A percentile compares a stretch with the other conserved stretches of the same genome.
Conservation (phyloP, 768 basidiomycete species). For the Tremella fuciformis region DNA sequence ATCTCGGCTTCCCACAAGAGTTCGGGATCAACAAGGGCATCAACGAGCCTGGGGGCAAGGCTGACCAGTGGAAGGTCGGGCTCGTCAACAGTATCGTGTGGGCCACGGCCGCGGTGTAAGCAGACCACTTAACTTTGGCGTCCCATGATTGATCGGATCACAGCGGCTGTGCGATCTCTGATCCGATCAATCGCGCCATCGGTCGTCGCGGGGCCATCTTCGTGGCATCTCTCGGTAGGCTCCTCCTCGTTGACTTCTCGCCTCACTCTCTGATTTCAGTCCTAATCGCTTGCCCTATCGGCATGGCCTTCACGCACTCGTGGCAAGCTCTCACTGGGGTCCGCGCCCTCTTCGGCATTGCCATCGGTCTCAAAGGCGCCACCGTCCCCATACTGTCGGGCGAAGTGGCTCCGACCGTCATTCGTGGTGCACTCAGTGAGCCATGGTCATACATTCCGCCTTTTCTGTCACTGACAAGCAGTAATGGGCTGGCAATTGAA, state of each 20-base stretch:
- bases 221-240: slow-evolving; percentile 51
- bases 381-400: slow-evolving; percentile 68
- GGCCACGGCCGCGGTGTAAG: too few relatives aligned
- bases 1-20: slow-evolving; percentile 47
- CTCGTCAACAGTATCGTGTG: slow-evolving; percentile 38
- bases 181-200: slow-evolving; percentile 65
- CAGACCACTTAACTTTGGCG: too few relatives aligned
- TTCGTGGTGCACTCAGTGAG: slow-evolving; percentile 82
- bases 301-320: slow-evolving; percentile 39
- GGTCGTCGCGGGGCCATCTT: slow-evolving; percentile 63
- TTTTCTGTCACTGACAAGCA: slow-evolving; percentile 15
- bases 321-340: slow-evolving; percentile 41
- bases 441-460: slow-evolving; percentile 77
- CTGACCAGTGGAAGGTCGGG: slow-evolving; percentile 48
- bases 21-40: slow-evolving; percentile 34
- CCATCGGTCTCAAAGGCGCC: slow-evolving; percentile 49
- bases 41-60: slow-evolving; percentile 8
- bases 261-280: slow-evolving; percentile 11
- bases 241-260: too few relatives aligned
- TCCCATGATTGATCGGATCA: too few relatives aligned
- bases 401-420: slow-evolving; percentile 75
- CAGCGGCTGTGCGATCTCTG: slow-evolving; percentile 50
- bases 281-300: slow-evolving; percentile 55
- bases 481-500: not conserved
- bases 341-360: slow-evolving; percentile 44